These are phyloP conservation scores for Ustilago sp. DNA, from an alignment of 1,284 basidiomycete genomes.

Conservation along the genomic window DNA sequence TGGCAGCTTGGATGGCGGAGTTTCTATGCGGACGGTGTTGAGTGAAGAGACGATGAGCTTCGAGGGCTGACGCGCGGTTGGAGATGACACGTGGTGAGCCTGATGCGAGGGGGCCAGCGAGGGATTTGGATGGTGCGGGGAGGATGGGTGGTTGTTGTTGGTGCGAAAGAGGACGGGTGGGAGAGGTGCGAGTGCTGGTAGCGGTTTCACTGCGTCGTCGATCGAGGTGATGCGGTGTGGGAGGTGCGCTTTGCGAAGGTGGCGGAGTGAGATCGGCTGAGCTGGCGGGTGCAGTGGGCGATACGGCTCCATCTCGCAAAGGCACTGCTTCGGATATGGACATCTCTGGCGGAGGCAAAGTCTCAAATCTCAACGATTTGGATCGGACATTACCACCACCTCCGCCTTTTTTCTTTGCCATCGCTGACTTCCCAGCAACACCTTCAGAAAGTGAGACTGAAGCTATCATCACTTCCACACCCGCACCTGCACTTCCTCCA, in stretches of 20 bases:
- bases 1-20: slow-evolving; percentile 61
- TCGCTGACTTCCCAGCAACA: slow-evolving; percentile 13
- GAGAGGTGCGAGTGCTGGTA: slow-evolving; percentile 24
- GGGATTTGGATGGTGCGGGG: slow-evolving; percentile 35
- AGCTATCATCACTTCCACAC: slow-evolving; percentile 6
- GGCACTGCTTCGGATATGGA: not conserved
- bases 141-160: slow-evolving; percentile 22
- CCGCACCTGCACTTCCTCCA: slow-evolving; percentile 3
- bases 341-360: slow-evolving; percentile 24
- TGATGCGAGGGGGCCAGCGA: slow-evolving; percentile 26
- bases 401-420: slow-evolving; percentile 22
- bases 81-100: slow-evolving; percentile 24
- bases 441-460: slow-evolving; percentile 5
- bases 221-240: not conserved
- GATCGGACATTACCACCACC: slow-evolving; percentile 19
- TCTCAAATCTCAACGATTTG: slow-evolving; percentile 51
- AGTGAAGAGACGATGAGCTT: slow-evolving; percentile 46
- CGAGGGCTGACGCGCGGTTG: slow-evolving; percentile 44
- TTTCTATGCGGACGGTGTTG: slow-evolving; percentile 19
- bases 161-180: slow-evolving; percentile 13
- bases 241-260: not conserved
- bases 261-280: slow-evolving; percentile 12
- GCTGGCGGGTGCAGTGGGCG: slow-evolving; percentile 17
- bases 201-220: slow-evolving; percentile 19
- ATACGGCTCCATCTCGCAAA: slow-evolving; percentile 15